Evolutionary conservation across 2,329 filamentous ascomycete genomes (phyloP).

Genomic region (Cryphonectria naterciae): DNA sequence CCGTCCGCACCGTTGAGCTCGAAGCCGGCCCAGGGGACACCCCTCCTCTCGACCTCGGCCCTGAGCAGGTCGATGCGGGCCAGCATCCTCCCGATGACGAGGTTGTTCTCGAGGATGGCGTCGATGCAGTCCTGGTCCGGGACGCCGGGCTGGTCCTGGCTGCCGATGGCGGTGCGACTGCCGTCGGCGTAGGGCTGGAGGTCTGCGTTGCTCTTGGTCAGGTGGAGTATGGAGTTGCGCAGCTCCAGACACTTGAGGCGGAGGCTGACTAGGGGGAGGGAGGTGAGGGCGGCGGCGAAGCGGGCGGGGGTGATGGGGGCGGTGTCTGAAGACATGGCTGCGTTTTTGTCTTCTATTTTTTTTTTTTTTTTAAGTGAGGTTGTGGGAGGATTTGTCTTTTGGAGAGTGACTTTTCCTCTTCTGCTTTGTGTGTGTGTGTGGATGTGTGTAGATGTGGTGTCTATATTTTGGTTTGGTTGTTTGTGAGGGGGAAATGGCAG

Average conservation of each 20-base stretch:
- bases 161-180: slow-evolving; percentile 39
- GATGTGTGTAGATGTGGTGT: neutral
- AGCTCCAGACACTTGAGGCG: slow-evolving; percentile 78
- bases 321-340: slow-evolving; percentile 60
- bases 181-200: slow-evolving; percentile 70
- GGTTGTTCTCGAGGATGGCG: slow-evolving; percentile 73
- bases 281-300: slow-evolving; percentile 69
- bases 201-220: slow-evolving; percentile 74
- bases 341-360: no score
- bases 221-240: slow-evolving; percentile 73
- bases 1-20: slow-evolving; percentile 48
- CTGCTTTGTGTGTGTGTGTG: neutral
- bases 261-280: slow-evolving; percentile 68
- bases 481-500: neutral
- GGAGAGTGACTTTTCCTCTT: neutral
- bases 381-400: neutral
- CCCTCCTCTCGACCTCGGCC: slow-evolving; percentile 64
- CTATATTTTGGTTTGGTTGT: neutral
- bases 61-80: slow-evolving; percentile 67
- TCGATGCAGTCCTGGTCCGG: slow-evolving; percentile 74
- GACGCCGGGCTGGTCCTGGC: slow-evolving; percentile 24
- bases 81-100: slow-evolving; percentile 69
- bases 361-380: neutral
- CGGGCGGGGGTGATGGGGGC: slow-evolving; percentile 63
- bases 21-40: slow-evolving; percentile 62